Conservation (phyloP, 495 filamentous ascomycete species). For the Aspergillus avenaceus region DNA sequence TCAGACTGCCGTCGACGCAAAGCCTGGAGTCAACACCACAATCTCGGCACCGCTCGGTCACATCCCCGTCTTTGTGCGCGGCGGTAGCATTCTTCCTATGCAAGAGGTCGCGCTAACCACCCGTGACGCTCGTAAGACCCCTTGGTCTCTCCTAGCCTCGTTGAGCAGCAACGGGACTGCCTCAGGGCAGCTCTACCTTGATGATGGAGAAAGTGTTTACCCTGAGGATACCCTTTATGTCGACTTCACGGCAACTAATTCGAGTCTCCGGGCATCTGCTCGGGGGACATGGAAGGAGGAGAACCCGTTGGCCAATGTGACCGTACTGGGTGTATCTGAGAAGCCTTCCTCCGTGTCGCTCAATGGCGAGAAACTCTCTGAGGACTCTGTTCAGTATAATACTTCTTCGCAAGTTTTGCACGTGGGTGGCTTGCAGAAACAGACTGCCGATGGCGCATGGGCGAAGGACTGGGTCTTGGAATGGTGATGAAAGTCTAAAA, state of each 20-base stretch:
- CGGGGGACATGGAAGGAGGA: conserved; percentile 54
- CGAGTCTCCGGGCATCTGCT: conserved; percentile 41
- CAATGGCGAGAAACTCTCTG: conserved; percentile 42
- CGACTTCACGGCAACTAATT: conserved; percentile 47
- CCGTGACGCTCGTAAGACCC: conserved; percentile 56
- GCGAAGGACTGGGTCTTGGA: conserved; percentile 51
- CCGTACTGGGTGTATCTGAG: conserved; percentile 56
- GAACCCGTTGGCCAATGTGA: conserved; percentile 62
- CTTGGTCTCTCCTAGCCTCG: conserved; percentile 67
- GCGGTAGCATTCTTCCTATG: conserved; percentile 63
- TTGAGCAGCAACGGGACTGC: conserved; percentile 55
- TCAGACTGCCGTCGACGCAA: conserved; percentile 46
- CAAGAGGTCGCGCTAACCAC: conserved; percentile 73
- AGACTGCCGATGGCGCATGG: conserved; percentile 55
- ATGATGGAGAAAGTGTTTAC: conserved; percentile 73
- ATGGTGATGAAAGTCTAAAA: conserved; percentile 36
- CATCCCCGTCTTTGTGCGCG: conserved; percentile 73
- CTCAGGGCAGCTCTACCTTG: conserved; percentile 67
- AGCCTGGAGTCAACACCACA: conserved; percentile 62
- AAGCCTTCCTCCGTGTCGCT: conserved; percentile 43
- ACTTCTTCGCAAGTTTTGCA: conserved; percentile 40
- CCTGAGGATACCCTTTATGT: conserved; percentile 56
- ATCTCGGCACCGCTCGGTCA: conserved; percentile 73
- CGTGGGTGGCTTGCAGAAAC: conserved; percentile 45
- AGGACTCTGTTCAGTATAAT: conserved; percentile 46